phyloP scores from a whole-genome alignment of 2,329 filamentous ascomycete genomes.

The Nannizziopsis barbatae region DNA sequence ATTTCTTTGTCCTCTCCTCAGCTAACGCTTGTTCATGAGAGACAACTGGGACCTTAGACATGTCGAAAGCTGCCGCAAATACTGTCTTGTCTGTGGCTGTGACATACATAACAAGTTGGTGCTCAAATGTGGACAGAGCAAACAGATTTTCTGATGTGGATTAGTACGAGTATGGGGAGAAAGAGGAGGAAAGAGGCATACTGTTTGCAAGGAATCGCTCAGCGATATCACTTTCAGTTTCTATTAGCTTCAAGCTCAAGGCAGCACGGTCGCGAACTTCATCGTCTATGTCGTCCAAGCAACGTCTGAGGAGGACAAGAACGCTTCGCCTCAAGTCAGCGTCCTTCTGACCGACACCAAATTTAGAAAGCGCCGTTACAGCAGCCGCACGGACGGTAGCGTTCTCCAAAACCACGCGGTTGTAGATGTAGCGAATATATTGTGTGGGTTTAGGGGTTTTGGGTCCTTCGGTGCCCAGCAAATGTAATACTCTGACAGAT shows the following conservation, averaged over 20 bases:
- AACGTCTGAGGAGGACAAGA: constrained; percentile 79
- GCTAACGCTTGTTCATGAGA: constrained; percentile 92
- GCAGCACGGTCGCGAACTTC: constrained; percentile 94
- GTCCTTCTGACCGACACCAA: constrained; percentile 92
- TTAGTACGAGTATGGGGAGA: constrained; percentile 2
- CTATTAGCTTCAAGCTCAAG: constrained; percentile 83
- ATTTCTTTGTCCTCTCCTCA: constrained; percentile 93
- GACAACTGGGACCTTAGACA: constrained; percentile 81
- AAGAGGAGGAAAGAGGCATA: constrained; percentile 32
- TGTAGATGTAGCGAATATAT: constrained; percentile 99
- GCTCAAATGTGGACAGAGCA: constrained; percentile 86
- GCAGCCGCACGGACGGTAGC: constrained; percentile 89
- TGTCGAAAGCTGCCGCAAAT: constrained; percentile 78
- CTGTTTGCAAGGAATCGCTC: constrained; percentile 86
- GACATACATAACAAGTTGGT: constrained; percentile 95
- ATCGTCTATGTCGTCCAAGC: constrained; percentile 92
- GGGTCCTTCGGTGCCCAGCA: constrained; percentile 87
- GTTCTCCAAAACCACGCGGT: constrained; percentile 93
- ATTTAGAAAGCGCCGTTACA: constrained; percentile 91
- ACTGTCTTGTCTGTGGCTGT: constrained; percentile 80
- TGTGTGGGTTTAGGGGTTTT: constrained; percentile 94
- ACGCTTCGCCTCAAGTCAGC: constrained; percentile 95
- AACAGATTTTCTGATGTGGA: constrained; percentile 69
- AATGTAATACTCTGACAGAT: constrained; percentile 84
- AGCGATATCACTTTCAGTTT: constrained; percentile 77